These are phyloP conservation scores for Monascus ruber DNA, from an alignment of 2,329 filamentous ascomycete genomes.

Conservation along the genomic window DNA sequence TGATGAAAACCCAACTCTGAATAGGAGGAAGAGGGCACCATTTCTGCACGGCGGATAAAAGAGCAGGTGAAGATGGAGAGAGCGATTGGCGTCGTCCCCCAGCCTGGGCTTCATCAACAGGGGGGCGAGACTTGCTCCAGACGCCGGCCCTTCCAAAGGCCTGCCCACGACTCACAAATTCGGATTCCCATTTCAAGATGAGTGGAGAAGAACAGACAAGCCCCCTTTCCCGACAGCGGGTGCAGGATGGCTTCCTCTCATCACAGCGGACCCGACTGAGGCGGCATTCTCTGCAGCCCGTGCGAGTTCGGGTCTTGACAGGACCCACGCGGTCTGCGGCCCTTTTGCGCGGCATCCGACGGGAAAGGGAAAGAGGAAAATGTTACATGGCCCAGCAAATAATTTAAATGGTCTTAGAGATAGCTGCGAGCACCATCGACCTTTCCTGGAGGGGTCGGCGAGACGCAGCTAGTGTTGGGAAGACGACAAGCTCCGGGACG, in stretches of 20 bases:
- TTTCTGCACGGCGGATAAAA: conserved; percentile 10
- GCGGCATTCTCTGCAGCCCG: conserved; percentile 31
- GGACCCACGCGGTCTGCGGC: conserved; percentile 23
- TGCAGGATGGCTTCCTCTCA: conserved; percentile 26
- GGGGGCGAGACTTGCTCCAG: conserved; percentile 23
- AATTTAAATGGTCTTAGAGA: conserved; percentile 8
- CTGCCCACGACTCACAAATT: conserved; percentile 29
- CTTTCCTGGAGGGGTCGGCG: neutral
- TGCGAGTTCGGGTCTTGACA: conserved; percentile 28
- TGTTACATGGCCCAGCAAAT: conserved; percentile 15
- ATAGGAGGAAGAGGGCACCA: conserved; percentile 19
- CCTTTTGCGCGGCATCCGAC: conserved; percentile 26
- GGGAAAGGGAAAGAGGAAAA: neutral
- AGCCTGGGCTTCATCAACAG: conserved; percentile 3
- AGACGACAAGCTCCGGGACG: too few relatives aligned
- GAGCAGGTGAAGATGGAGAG: conserved; percentile 7
- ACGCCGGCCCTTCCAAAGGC: conserved; percentile 34
- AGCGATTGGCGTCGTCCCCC: conserved; percentile 4
- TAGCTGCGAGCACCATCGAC: conserved; percentile 14
- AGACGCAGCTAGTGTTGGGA: too few relatives aligned
- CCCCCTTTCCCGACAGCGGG: conserved; percentile 24
- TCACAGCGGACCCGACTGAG: conserved; percentile 32
- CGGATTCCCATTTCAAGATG: conserved; percentile 28
- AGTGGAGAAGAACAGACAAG: conserved; percentile 26
- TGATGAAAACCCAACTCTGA: conserved; percentile 21